Evolutionary conservation across 2,329 filamentous ascomycete species (phyloP).

Genomic region (Myriosclerotinia curreyana): DNA sequence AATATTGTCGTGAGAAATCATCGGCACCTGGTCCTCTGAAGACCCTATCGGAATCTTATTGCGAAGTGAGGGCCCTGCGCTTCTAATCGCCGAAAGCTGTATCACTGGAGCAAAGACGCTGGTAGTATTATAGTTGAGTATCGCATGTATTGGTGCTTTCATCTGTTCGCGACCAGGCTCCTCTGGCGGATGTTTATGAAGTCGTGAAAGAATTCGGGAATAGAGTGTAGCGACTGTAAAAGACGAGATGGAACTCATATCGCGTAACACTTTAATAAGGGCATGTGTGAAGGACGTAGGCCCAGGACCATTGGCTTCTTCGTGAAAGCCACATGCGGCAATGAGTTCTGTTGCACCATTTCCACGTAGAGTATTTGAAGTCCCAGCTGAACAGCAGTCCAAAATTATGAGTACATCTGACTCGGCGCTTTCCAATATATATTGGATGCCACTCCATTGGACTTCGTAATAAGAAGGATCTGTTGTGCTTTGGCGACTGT

Average conservation of each 20-base stretch:
- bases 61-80: neutral
- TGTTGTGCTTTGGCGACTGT: neutral
- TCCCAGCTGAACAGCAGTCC: neutral
- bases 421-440: neutral
- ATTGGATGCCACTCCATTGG: neutral
- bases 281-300: neutral
- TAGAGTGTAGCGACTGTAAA: neutral
- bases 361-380: neutral
- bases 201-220: neutral
- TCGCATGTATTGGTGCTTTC: neutral
- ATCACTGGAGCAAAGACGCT: neutral
- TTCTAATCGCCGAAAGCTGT: neutral
- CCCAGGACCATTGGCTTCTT: neutral
- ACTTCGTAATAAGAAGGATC: neutral
- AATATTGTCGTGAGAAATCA: neutral
- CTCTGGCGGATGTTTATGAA: neutral
- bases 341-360: neutral
- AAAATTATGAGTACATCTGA: neutral
- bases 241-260: neutral
- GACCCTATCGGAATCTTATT: neutral
- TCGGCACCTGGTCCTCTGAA: neutral
- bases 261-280: neutral
- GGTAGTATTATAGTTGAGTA: neutral
- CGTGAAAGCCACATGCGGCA: neutral
- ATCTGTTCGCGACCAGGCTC: neutral